Conservation (phyloP, 2,329 filamentous ascomycete species). For the Cercospora sesami region DNA sequence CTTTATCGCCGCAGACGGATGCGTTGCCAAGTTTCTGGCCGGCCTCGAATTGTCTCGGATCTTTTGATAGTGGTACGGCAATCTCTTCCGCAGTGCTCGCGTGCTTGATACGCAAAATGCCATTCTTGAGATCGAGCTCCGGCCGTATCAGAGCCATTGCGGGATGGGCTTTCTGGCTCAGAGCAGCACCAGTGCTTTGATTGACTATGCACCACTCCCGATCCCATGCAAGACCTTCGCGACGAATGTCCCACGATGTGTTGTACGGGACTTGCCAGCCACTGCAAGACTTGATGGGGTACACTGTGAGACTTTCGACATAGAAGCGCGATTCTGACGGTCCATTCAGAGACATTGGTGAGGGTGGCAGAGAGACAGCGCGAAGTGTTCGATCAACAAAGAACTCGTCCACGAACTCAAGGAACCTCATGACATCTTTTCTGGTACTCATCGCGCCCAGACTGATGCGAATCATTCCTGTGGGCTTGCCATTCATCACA, state of each 20-base stretch:
- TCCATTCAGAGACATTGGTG: conserved; percentile 7
- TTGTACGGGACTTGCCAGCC: conserved; percentile 69
- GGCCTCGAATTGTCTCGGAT: conserved; percentile 59
- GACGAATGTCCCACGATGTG: conserved; percentile 70
- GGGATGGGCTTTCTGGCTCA: conserved; percentile 87
- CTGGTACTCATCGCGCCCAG: conserved; percentile 85
- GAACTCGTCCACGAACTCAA: conserved; percentile 45
- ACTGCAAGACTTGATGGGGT: conserved; percentile 92
- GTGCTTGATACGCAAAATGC: conserved; percentile 62
- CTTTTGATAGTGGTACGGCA: conserved; percentile 63
- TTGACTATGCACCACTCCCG: conserved; percentile 95
- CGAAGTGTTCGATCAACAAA: conserved; percentile 33
- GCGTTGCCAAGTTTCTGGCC: conserved; percentile 49
- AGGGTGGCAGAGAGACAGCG: conserved; percentile 7
- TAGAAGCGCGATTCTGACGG: conserved; percentile 34
- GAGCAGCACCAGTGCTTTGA: conserved; percentile 74
- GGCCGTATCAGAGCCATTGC: conserved; percentile 84
- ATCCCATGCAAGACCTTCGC: conserved; percentile 89
- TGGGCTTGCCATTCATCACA: conserved; percentile 79
- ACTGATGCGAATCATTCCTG: conserved; percentile 81
- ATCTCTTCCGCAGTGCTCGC: conserved; percentile 41
- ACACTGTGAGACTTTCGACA: conserved; percentile 61
- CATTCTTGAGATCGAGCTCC: conserved; percentile 66
- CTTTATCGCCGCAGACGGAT: conserved; percentile 78
- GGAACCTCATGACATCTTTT: conserved; percentile 69